Base-by-base conservation (phyloP, 345 rosid genomes). In the Salix koriyanagi region DNA sequence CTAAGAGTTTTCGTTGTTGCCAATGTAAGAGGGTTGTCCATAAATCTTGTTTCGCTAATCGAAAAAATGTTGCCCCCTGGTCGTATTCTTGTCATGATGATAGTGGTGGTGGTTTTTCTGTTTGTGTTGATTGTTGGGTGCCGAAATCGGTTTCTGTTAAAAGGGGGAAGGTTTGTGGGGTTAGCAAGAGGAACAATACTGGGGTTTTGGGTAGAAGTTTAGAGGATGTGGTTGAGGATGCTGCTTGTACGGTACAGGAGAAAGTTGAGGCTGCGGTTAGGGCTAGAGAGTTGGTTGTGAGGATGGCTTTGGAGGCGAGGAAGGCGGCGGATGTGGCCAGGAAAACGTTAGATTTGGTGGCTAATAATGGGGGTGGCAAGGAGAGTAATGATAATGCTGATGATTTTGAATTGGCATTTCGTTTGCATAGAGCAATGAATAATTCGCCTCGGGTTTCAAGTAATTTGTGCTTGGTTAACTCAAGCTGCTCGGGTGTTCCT, bases 71-170 rank as follows among this genome's bases (percentile, higher is more conserved):
- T 54, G 67, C 87, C 23, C 87, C 87, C 0, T 86, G 86, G 87
- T 87, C 89, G 1, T 85, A 80, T 84, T 75, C 84, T 37, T 72
- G 78, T 69, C 44, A 32, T 39, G 8, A 73, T 83, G 12, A 56
- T 21, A 46, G 71, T 25, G 65, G 71, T 25, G 65, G 71, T 37
- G 81, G 83, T 0, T 90, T 82, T 69, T 77, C 81, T 2, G 73
- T 84, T 73, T 90, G 94, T 73, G 73, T 87, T 10, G 94, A 89
- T 77, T 90, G 91, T 80, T 90, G 94, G 94, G 58, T 90, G 28
- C 94, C 94, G 1, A 72, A 73, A 75, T 77, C 83, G 5, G 46
- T 88, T 73, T 76, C 78, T 21, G 71, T 25, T 2, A 77, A 37
- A 68, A 74, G 83, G 54, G 79, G 65, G 25, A 28, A 15, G n/a